Evolutionary conservation across 2,329 filamentous ascomycete genomes (phyloP).

Genomic region (Alternaria brassicae): DNA sequence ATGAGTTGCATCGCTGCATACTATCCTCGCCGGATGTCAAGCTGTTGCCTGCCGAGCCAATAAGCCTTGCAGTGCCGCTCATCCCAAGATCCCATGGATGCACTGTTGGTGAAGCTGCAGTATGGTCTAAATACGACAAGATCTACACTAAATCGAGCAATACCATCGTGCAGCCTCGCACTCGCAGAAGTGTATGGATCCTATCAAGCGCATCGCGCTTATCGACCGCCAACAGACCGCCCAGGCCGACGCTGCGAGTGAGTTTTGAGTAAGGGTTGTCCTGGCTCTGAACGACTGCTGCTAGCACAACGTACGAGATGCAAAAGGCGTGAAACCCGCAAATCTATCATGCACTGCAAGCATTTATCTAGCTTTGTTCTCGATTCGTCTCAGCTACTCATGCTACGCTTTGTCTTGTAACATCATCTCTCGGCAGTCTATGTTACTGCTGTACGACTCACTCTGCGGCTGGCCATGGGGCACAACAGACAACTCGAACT

Average conservation of each 20-base stretch:
- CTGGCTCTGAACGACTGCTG: background rate
- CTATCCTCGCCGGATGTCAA: background rate
- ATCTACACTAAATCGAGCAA: background rate
- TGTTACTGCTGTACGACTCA: background rate
- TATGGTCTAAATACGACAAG: background rate
- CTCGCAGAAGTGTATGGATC: background rate
- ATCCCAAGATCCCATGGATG: background rate
- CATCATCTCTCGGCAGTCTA: background rate
- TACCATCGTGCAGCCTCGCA: background rate
- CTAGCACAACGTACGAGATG: background rate
- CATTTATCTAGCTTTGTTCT: background rate
- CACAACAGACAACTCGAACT: conserved; percentile 28
- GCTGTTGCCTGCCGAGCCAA: background rate
- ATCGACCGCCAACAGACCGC: background rate
- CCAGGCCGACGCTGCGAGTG: background rate
- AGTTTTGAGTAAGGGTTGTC: conserved; percentile 3
- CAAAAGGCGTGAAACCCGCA: background rate
- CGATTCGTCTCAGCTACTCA: background rate
- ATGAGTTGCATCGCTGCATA: too few species aligned
- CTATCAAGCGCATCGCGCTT: conserved; percentile 7
- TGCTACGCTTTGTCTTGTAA: background rate
- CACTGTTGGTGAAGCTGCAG: background rate
- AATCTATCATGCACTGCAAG: background rate
- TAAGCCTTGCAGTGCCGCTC: background rate
- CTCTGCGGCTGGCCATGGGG: conserved; percentile 13